Evolutionary conservation across 208 protist genomes (phyloP), one percentile per base, ranked within the genome.

Genomic region (Porcisia hertigi): DNA sequence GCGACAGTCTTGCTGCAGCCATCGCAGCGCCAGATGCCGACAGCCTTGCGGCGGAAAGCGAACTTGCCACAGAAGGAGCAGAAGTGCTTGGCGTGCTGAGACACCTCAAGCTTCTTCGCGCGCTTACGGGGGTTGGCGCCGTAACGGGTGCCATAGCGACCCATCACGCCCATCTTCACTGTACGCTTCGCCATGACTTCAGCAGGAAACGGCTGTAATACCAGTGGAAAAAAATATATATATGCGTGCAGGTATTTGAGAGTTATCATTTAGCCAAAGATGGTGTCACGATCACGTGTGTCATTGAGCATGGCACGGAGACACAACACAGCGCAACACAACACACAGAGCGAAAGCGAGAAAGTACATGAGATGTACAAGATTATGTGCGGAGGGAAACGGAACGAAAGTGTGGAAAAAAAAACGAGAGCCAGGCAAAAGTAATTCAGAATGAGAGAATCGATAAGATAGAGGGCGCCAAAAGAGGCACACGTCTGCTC

Each of bases 11-110:
- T 99, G 71, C 84, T 88, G 95, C 99, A 99, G 72, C 90, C 88
- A 49, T 95, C 93, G 93, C 99, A 99, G 80, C 97, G 94, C 99
- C 99, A 99, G 93, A 99, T 99, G 86, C 99, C 99, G 64, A 99
- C 98, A 71, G 96, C 98, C 71, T 91, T 93, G 58, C 99, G 92
- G 84, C 96, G 98, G 71, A 99, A 98, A 73, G 92, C 85, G 75
- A 98, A 98, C 93, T 99, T 99, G 63, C 98, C 98, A 91, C 98
- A 99, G 95, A 99, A 99, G 43, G 92, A 92, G 94, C 98, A 99
- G 77, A 98, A 99, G 92, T 99, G 99, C 78, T 95, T 98, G 63
- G 98, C 90, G 89, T 99, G 98, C 93, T 99, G 98, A 63, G 96
- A 98, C 74, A 99, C 94, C 87, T 99, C 99, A 39, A 99, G 98